These are phyloP conservation scores for Paulownia fortunei DNA, from an alignment of 257 asterid genomes.

Conservation along the genomic window DNA sequence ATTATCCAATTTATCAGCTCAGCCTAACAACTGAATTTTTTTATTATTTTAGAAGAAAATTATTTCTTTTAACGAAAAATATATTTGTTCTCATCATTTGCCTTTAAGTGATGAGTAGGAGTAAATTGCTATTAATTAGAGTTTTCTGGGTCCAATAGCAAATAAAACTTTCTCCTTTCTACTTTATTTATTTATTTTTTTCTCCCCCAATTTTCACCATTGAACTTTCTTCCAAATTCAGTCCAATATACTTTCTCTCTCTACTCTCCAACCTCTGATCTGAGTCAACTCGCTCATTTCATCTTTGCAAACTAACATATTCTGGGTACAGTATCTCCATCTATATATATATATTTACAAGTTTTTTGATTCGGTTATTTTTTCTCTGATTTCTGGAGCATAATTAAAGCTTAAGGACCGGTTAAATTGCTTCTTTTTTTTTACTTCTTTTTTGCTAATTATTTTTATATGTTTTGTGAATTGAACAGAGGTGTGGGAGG, in stretches of 20 bases:
- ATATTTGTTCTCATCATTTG: too few species aligned
- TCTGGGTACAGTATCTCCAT: conserved; percentile 9
- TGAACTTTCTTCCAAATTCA: conserved; percentile 11
- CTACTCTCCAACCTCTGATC: conserved; percentile 37
- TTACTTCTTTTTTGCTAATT: background rate
- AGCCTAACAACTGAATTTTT: too few species aligned
- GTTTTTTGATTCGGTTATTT: conserved; percentile 17
- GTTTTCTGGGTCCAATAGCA: background rate
- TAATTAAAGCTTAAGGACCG: background rate
- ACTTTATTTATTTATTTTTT: background rate
- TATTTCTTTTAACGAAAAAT: too few species aligned
- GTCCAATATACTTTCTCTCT: conserved; percentile 25
- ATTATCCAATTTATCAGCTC: too few species aligned
- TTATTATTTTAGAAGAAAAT: too few species aligned
- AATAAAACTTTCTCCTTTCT: conserved; percentile 2
- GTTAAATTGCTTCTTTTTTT: background rate
- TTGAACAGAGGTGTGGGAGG: conserved; percentile 34
- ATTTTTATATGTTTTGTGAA: conserved; percentile 18
- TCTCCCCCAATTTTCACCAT: background rate
- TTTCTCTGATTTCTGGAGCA: background rate
- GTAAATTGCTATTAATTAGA: background rate
- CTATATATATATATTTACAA: background rate
- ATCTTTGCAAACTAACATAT: conserved; percentile 24
- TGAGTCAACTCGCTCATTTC: conserved; percentile 35
- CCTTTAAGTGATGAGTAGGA: too few species aligned